phyloP scores from a whole-genome alignment of 345 rosid species.

The Gossypium sturtianum region DNA sequence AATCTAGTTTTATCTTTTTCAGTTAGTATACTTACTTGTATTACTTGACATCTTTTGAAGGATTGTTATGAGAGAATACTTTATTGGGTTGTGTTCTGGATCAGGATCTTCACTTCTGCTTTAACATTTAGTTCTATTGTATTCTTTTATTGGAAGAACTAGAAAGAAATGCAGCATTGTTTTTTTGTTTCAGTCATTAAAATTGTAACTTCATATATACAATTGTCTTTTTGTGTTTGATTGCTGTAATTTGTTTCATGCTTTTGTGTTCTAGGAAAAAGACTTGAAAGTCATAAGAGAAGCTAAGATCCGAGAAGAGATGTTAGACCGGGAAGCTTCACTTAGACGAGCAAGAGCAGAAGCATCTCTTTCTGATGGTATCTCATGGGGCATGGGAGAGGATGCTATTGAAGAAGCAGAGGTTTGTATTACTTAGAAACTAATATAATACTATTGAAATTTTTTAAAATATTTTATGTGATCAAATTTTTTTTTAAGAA shows the following conservation, averaged over 20 bases:
- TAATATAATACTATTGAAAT: neutral
- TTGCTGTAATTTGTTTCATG: constrained; percentile 6
- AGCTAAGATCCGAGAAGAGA: constrained; percentile 46
- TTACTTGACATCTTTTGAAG: neutral
- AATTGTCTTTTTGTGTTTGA: constrained; percentile 3
- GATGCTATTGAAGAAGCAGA: constrained; percentile 93
- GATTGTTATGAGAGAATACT: neutral
- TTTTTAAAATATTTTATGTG: neutral
- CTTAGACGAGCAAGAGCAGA: constrained; percentile 73
- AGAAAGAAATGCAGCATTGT: constrained; percentile 3
- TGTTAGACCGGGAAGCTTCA: constrained; percentile 79
- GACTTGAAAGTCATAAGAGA: constrained; percentile 58
- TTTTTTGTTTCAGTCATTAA: neutral
- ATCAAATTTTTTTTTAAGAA: neutral
- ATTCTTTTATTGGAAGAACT: neutral
- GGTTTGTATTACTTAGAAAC: constrained; percentile 38
- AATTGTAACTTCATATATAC: neutral
- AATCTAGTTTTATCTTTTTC: neutral
- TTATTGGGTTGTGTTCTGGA: neutral
- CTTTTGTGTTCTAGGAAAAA: constrained; percentile 40
- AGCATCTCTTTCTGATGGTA: constrained; percentile 82
- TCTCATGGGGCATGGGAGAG: constrained; percentile 99
- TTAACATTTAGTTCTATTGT: neutral
- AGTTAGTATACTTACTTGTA: neutral
- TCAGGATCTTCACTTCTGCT: neutral